Evolutionary conservation across 345 rosid species (phyloP), one percentile per base, ranked within the genome.

Genomic region (Anacardium occidentale): DNA sequence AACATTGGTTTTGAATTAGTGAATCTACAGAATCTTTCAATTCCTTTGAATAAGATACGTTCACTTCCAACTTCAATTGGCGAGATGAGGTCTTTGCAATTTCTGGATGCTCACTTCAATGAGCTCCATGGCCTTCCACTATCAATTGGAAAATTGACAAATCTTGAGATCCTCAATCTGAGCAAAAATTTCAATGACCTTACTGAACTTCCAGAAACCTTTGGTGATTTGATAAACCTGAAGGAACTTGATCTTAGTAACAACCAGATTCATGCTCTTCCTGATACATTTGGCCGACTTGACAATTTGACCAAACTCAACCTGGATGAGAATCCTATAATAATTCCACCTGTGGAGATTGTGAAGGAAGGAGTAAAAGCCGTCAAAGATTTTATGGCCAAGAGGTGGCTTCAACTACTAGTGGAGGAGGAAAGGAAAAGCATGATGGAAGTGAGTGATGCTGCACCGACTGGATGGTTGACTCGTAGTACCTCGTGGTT

Each of bases 241-340:
- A 90, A 76, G 82, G 97, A 92, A 60, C 96, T 92, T 11, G 94
- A 92, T 75, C 84, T 92, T 54, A 90, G 97, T 76, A 91, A 93
- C 89, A 93, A 93, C 83, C 98, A 93, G 78, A 84, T 93, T 75
- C 85, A 84, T 57, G 85, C 88, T n/a, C 86, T 93, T 55, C 98
- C 98, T 0, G 88, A 88, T 56, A 80, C 94, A 14, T 93, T 91
- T 62, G 98, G 98, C 62, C 84, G 91, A 71, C 89, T 93, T 13
- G 93, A 86, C 75, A 86, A 82, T 66, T 71, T 93, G 78, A 76
- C 79, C 20, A 90, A 91, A 68, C 90, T 93, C 77, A 89, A 85
- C 60, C 62, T 91, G 69, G 94, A 91, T 24, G 84, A 81, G 57
- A 91, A 93, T 80, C 97, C 98, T 50, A 89, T 93, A 0, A 80